Evolutionary conservation across 495 filamentous ascomycete genomes (phyloP).

Genomic region (Hyaloscypha variabilis): DNA sequence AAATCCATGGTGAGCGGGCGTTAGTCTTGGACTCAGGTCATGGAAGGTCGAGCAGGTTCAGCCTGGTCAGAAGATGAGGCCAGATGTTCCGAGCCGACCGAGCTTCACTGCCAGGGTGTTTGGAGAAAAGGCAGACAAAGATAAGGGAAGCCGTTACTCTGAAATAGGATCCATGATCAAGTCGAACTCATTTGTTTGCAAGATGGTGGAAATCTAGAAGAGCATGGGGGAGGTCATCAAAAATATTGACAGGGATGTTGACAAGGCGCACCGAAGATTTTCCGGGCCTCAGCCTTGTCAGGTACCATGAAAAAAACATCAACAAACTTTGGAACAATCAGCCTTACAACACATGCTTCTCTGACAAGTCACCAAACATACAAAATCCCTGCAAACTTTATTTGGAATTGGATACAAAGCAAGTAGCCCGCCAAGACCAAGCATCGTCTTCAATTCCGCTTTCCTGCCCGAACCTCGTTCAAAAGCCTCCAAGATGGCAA

Average conservation of each 20-base stretch:
- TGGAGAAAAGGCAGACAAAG: background rate
- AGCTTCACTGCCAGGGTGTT: background rate
- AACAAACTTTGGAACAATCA: background rate
- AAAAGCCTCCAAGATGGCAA: conserved; percentile 59
- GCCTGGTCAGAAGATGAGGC: background rate
- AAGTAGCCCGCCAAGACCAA: background rate
- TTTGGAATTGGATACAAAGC: background rate
- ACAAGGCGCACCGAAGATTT: conserved; percentile 18
- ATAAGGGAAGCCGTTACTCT: background rate
- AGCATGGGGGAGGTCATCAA: background rate
- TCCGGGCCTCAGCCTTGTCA: conserved; percentile 24
- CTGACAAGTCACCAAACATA: background rate
- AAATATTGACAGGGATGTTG: background rate
- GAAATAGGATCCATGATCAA: background rate
- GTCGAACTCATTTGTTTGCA: background rate
- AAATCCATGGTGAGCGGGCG: conserved; percentile 1
- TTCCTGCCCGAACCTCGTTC: background rate
- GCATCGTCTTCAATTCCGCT: background rate
- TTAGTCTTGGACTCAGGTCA: background rate
- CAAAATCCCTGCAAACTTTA: background rate
- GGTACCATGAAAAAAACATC: conserved; percentile 14
- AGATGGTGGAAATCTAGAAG: background rate
- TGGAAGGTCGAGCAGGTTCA: background rate
- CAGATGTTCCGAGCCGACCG: conserved; percentile 3
- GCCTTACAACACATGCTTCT: background rate